These are phyloP conservation scores for Pholiota conissans DNA, from an alignment of 768 basidiomycete species.

Conservation along the genomic window DNA sequence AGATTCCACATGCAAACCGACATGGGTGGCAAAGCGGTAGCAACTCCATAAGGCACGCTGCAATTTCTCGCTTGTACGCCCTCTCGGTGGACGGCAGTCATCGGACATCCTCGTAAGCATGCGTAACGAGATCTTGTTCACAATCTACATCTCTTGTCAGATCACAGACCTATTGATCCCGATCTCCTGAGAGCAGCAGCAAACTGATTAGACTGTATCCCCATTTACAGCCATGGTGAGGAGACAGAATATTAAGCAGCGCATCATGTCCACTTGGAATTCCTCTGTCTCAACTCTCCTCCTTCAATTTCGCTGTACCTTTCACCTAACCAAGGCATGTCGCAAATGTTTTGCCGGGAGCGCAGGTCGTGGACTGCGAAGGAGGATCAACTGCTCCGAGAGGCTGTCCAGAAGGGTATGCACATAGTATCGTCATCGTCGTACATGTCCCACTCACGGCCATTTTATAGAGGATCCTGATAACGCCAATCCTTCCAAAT, in stretches of 20 bases:
- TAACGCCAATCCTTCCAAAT: constrained; percentile 57
- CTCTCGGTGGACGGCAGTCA: constrained; percentile 20
- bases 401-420: constrained; percentile 49
- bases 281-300: constrained; percentile 20
- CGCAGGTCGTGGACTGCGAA: constrained; percentile 52
- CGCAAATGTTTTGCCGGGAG: constrained; percentile 43
- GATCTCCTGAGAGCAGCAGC: constrained; percentile 30
- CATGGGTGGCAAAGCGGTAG: constrained; percentile 15
- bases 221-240: constrained; percentile 23
- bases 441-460: constrained; percentile 12
- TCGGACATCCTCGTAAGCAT: constrained; percentile 34
- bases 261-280: constrained; percentile 25
- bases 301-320: constrained; percentile 19
- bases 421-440: neutral
- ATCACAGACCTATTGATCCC: constrained; percentile 29
- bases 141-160: constrained; percentile 15
- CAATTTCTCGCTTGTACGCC: constrained; percentile 9
- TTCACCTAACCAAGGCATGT: constrained; percentile 13
- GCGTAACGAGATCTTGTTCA: constrained; percentile 24
- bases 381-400: constrained; percentile 53
- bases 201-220: constrained; percentile 25
- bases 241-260: constrained; percentile 26
- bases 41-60: constrained; percentile 29
- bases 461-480: constrained; percentile 51
- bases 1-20: constrained; percentile 21